These are phyloP conservation scores for Candida albicans DNA, from an alignment of 1,139 yeast species.

Conservation along the genomic window DNA sequence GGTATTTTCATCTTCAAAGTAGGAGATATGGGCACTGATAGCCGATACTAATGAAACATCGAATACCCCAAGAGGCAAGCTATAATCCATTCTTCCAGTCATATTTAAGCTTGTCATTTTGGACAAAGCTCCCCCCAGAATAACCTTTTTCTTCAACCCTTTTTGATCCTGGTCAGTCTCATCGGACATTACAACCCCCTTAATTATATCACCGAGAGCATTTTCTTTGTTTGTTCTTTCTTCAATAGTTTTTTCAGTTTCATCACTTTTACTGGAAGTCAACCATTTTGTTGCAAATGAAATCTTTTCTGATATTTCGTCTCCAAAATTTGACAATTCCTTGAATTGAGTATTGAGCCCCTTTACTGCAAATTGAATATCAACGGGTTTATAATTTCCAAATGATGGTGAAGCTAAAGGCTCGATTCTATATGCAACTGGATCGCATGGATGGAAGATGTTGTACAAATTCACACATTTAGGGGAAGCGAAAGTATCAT, in stretches of 20 bases:
- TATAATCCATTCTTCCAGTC: conserved; percentile 79
- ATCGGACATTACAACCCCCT: conserved; percentile 28
- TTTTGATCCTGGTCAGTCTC: conserved; percentile 16
- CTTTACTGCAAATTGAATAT: conserved; percentile 56
- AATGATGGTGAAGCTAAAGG: conserved; percentile 66
- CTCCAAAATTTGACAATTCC: conserved; percentile 41
- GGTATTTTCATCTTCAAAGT: conserved; percentile 83
- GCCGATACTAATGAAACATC: conserved; percentile 81
- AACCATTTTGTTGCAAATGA: conserved; percentile 48
- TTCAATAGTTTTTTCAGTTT: conserved; percentile 13
- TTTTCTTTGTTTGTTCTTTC: conserved; percentile 33
- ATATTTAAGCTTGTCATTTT: conserved; percentile 52
- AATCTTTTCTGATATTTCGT: conserved; percentile 46
- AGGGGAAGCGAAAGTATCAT: conserved; percentile 36
- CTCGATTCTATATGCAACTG: conserved; percentile 83
- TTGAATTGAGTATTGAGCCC: conserved; percentile 46
- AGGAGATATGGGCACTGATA: conserved; percentile 81
- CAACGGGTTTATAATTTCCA: conserved; percentile 57
- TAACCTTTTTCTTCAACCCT: conserved; percentile 7
- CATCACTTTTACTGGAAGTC: conserved; percentile 21
- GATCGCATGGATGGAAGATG: conserved; percentile 85
- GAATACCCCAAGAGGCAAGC: conserved; percentile 74
- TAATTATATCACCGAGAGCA: conserved; percentile 47
- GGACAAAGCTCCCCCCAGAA: conserved; percentile 24
- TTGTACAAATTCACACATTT: conserved; percentile 66